Base-by-base conservation (phyloP, 1,284 basidiomycete genomes). In the Leccinum glutinopallens region DNA sequence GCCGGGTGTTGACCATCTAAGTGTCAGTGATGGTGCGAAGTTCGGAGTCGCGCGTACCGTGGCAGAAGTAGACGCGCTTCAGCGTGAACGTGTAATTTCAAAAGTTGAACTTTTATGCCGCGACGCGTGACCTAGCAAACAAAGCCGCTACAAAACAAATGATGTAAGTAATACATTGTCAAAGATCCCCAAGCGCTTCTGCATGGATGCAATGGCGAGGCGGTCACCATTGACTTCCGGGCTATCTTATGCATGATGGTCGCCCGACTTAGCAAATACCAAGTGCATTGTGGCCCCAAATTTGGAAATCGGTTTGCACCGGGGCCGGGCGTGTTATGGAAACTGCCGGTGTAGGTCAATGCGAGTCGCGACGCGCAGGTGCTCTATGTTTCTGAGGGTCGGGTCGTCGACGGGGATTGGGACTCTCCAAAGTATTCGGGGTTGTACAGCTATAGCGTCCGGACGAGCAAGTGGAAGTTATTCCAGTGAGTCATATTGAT, bases 321-420 rank as follows among this genome's bases (percentile, higher is more conserved):
- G 17, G 41, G 41, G 41, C 41, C 17, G 41, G 41, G 41, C 41
- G 17, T 41, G 41, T 41, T 41, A 41, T 41, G 41, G 41, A 41
- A 41, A 41, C 41, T 41, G 41, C 17, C 41, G 41, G 41, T 41
- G 39, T 39, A 15, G 39, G 39, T 39, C 39, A 39, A 39, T 39
- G 37, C 37, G 37, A 39, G 37, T 39, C 37, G 83, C 32, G 87
- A 90, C 17, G 78, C 83, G 1, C 90, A 92, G 72, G 82, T 87
- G 15, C 74, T 95, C 19, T 94, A 93, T 67, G 85, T 93, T 10
- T 91, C 89, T 68, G 93, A 93, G 10, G 93, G 93, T 3, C 84
- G 89, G 9, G 80, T 93, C 8, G 84, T 89, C 22, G 88, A 91
- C 67, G 85, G 83, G 5, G 82, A 89, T 35, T 84, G 82, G 81